Evolutionary conservation across 2,329 filamentous ascomycete genomes (phyloP).

Genomic region (Berkeleyomyces basicola): DNA sequence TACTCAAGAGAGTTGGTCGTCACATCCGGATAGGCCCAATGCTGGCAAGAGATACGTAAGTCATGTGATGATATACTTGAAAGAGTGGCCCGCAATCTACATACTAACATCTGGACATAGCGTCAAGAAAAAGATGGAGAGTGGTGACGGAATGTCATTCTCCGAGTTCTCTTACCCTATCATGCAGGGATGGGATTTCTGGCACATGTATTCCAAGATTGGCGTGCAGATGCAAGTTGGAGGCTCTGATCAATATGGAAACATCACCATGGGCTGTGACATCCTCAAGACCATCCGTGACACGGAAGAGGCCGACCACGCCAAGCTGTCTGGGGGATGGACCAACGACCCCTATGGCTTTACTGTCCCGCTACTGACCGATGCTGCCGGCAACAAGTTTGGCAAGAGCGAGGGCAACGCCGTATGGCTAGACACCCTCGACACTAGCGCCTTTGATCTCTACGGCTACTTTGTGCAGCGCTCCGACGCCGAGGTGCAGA

Average conservation of each 20-base stretch:
- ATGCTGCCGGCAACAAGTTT: constrained; percentile 73
- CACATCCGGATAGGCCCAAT: constrained; percentile 68
- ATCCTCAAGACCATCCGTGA: constrained; percentile 60
- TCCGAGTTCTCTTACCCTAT: constrained; percentile 88
- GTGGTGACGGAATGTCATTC: constrained; percentile 83
- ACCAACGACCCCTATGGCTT: constrained; percentile 58
- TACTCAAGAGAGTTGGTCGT: constrained; percentile 57
- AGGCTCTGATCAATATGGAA: constrained; percentile 90
- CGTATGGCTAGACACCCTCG: constrained; percentile 71
- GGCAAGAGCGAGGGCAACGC: constrained; percentile 92
- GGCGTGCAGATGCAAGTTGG: constrained; percentile 76
- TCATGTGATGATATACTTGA: constrained; percentile 16
- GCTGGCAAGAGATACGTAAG: constrained; percentile 75
- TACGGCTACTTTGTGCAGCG: constrained; percentile 82
- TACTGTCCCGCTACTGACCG: constrained; percentile 79
- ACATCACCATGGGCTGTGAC: constrained; percentile 82
- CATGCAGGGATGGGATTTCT: constrained; percentile 94
- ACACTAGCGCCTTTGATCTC: constrained; percentile 70
- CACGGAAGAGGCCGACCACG: constrained; percentile 30
- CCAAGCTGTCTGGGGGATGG: constrained; percentile 25
- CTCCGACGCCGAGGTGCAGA: constrained; percentile 65
- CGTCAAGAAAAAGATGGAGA: constrained; percentile 69
- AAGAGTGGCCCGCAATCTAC: not conserved
- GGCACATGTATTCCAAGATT: constrained; percentile 55
- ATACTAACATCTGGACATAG: constrained; percentile 19